Evolutionary conservation across 495 filamentous ascomycete genomes (phyloP), one percentile per base, ranked within the genome.

Genomic region (Zalerion maritima): DNA sequence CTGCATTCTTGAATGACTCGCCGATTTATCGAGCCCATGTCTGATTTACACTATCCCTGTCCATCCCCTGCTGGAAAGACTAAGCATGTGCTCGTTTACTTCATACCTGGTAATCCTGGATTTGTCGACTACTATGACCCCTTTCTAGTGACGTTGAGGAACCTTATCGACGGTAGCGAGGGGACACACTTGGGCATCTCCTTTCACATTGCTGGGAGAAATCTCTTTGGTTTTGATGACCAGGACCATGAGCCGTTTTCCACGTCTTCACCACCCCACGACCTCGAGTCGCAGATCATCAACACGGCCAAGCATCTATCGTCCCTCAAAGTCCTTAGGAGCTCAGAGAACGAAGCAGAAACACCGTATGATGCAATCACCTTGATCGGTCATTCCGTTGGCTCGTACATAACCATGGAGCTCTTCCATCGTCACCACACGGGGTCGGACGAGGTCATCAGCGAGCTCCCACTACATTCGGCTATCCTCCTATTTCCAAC

Each of bases 71-170:
- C n/a, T n/a, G n/a, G n/a, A n/a, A n/a, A n/a, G n/a, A n/a, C n/a
- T n/a, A n/a, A n/a, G 16, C 33, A 56, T 11, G 42, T 42, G 21
- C 50, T 71, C 28, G 39, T 69, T 17, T 65, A 50, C 57, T 81
- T 91, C 49, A 71, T 94, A 22, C 62, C 83, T 16, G 87, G 87
- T 10, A 94, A 94, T 37, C 87, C 87, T 6, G 87, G 87, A 0
- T 55, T 93, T 19, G 73, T 93, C 25, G 57, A 54, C 18, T 94
- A 85, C 60, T 96, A 94, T 52, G 48, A 62, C 20, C 59, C 67
- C 1, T 94, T 91, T 50, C 60, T 83, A 14, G 25, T 51, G 13
- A 38, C 57, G 24, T 43, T 71, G n/a, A 34, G 53, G 8, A 18
- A 34, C 12, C 40, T 58, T 12, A 34, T 62, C 31, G 34, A 59